Evolutionary conservation across 2,329 filamentous ascomycete species (phyloP).

Genomic region (Sporothrix variecibatus): DNA sequence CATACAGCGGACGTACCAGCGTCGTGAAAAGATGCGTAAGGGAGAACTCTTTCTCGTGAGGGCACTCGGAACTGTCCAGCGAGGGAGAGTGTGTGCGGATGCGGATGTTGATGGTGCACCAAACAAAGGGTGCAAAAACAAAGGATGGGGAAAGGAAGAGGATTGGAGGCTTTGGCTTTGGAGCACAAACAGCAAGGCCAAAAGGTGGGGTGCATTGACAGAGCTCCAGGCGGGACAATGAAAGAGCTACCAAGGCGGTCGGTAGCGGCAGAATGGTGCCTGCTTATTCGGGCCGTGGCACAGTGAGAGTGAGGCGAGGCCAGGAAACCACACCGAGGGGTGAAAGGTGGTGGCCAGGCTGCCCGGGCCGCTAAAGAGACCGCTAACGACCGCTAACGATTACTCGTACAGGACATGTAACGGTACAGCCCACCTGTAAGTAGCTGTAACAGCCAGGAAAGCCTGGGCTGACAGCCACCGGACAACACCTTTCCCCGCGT

Average conservation of each 20-base stretch:
- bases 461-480: background rate
- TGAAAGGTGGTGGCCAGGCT: background rate
- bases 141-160: background rate
- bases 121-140: constrained; percentile 14
- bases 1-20: background rate
- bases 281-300: background rate
- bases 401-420: background rate
- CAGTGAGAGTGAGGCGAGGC: background rate
- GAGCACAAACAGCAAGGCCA: background rate
- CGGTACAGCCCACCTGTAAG: background rate
- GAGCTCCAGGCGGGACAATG: background rate
- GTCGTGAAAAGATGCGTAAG: background rate
- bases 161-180: background rate
- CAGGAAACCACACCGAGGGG: background rate
- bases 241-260: constrained; percentile 2
- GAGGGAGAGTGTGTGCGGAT: background rate
- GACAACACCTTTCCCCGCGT: background rate
- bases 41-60: background rate
- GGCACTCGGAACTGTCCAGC: background rate
- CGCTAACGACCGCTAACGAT: background rate
- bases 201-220: constrained; percentile 18
- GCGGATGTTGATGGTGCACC: constrained; percentile 9
- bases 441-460: background rate
- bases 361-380: constrained; percentile 6
- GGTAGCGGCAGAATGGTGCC: constrained; percentile 1